These are phyloP conservation scores for Butyriboletus loyo DNA, from an alignment of 768 basidiomycete genomes.

Conservation along the genomic window DNA sequence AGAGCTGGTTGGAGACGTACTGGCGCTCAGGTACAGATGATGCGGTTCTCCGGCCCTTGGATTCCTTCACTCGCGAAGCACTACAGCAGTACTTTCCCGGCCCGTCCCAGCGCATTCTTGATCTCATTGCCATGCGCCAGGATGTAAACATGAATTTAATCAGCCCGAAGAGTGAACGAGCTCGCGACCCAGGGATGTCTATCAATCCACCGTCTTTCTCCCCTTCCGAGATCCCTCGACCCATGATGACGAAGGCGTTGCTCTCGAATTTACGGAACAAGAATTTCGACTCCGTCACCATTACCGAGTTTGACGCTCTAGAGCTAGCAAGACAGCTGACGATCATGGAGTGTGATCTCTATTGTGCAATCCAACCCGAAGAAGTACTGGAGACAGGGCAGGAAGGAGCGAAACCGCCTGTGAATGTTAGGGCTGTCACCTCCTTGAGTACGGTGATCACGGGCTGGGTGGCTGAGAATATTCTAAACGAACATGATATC, in stretches of 20 bases:
- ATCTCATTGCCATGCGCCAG: slow-evolving; percentile 57
- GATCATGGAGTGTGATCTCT: slow-evolving; percentile 87
- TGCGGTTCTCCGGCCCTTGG: slow-evolving; percentile 53
- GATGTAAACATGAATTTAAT: slow-evolving; percentile 46
- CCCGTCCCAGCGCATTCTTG: slow-evolving; percentile 70
- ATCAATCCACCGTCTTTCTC: slow-evolving; percentile 56
- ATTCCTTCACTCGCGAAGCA: slow-evolving; percentile 60
- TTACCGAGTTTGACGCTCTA: slow-evolving; percentile 91
- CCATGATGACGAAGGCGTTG: slow-evolving; percentile 79
- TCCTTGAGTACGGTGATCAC: slow-evolving; percentile 90
- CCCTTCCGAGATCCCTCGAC: slow-evolving; percentile 75
- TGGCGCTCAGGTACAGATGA: slow-evolving; percentile 82
- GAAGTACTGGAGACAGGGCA: slow-evolving; percentile 86
- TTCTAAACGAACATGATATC: slow-evolving; percentile 84
- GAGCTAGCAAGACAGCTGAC: slow-evolving; percentile 94
- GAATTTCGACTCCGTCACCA: slow-evolving; percentile 56
- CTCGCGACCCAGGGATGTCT: slow-evolving; percentile 73
- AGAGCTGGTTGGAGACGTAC: slow-evolving; percentile 88
- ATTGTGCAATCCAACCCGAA: slow-evolving; percentile 81
- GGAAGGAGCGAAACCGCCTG: slow-evolving; percentile 57
- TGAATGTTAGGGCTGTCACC: slow-evolving; percentile 80
- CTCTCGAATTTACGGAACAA: slow-evolving; percentile 64
- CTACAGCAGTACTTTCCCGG: slow-evolving; percentile 60
- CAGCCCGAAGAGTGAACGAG: slow-evolving; percentile 59
- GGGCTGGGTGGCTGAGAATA: slow-evolving; percentile 94